Percentiles rank a stretch among this genome's conserved stretches.
Evolutionary conservation across 2,329 filamentous ascomycete species (phyloP).

Genomic region (Aspergillus quadricinctus): DNA sequence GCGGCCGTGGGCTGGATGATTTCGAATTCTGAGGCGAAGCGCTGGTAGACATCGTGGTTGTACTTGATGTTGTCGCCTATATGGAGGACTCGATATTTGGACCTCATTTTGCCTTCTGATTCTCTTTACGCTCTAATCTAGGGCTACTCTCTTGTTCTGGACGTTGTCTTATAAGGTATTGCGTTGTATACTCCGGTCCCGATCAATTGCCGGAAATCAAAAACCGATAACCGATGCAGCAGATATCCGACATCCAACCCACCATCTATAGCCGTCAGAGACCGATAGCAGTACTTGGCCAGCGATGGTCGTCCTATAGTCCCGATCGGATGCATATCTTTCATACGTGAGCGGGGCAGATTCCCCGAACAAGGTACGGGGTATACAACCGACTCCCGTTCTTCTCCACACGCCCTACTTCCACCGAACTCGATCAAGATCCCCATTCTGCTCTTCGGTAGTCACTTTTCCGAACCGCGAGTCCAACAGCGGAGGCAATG

Average conservation of each 20-base stretch:
- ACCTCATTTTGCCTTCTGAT: conserved; percentile 14
- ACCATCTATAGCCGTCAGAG: background rate
- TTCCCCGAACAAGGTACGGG: too few relatives aligned
- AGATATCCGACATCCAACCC: background rate
- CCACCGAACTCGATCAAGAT: background rate
- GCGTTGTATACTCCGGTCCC: background rate
- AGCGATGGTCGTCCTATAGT: background rate
- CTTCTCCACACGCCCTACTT: background rate
- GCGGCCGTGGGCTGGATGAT: conserved; percentile 37
- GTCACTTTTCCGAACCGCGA: background rate
- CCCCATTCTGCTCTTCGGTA: background rate
- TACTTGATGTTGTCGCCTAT: conserved; percentile 48
- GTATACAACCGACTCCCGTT: background rate
- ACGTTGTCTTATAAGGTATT: background rate
- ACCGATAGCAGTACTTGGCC: background rate
- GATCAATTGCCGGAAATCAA: background rate
- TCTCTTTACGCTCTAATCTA: background rate
- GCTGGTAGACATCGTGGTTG: conserved; percentile 41
- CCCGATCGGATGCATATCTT: background rate
- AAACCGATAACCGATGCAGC: background rate
- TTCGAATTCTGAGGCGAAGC: conserved; percentile 39
- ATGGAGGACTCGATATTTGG: conserved; percentile 39
- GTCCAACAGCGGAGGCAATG: background rate
- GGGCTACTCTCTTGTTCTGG: background rate
- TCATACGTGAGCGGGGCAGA: background rate